Base-by-base conservation (phyloP, 805 yeast genomes). In the Saccharomycopsis selenospora region DNA sequence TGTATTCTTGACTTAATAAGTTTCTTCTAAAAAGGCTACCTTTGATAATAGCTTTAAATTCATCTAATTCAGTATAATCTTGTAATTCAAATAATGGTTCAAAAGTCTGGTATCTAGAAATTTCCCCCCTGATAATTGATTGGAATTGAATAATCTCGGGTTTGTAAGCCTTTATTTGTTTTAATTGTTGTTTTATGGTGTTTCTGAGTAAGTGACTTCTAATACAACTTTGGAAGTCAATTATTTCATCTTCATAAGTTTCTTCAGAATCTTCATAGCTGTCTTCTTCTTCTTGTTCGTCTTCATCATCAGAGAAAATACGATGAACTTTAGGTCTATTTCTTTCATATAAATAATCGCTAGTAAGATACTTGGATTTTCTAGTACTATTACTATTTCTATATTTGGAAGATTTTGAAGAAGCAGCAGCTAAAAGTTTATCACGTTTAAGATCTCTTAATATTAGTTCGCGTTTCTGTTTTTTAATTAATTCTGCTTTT, bases 31-130 rank as follows among this genome's bases (percentile, higher is more conserved):
- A 45, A 1, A 50, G 51, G 5, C 56, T 59, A 6, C 75, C 77
- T 47, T 72, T 65, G 7, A 68, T 57, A 3, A 67, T 47, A 0
- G 75, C 63, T 55, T 71, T 75, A 0, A 79, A 55, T 10, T 49
- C 42, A 11, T 10, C 14, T 3, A 50, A 10, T 7, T 11, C 13
- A 8, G 26, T 8, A 6, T 11, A 20, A 22, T 23, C 42, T 20
- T 40, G 22, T 23, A 40, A 7, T 33, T 33, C 38, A n/a, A 8
- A 33, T 4, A 10, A 6, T 7, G 38, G 38, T 20, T 33, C 38
- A 33, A 33, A 33, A 7, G 38, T 33, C 17, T 33, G 38, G 10
- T 33, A 51, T 55, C 63, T 57, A 10, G 54, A 56, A 7, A 52
- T 46, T 13, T 50, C 55, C 11, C 64, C 75, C 52, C 73, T 64